Conservation (phyloP, 441 rosid genomes). For the Adansonia rubrostipa region DNA sequence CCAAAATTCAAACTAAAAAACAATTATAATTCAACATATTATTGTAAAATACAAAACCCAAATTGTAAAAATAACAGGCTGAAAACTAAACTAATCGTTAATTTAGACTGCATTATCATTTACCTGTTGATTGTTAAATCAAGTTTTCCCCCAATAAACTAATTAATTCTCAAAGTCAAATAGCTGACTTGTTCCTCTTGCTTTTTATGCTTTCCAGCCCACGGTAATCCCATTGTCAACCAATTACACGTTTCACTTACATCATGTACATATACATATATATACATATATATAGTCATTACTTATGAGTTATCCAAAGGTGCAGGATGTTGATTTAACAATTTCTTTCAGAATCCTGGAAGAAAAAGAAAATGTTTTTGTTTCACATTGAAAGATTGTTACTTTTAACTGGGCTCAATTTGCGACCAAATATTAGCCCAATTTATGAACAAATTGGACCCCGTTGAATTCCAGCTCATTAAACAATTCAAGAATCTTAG, state of each 20-base stretch:
- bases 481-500: not conserved
- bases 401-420: not conserved
- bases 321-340: too few relatives aligned
- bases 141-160: not conserved
- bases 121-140: not conserved
- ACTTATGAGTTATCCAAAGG: too few relatives aligned
- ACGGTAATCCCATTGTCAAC: not conserved
- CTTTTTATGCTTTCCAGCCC: not conserved
- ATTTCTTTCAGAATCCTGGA: too few relatives aligned
- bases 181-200: not conserved
- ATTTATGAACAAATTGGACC: not conserved
- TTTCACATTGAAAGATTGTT: too few relatives aligned
- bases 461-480: not conserved
- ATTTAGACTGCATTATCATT: not conserved
- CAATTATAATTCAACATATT: too few relatives aligned
- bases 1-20: too few relatives aligned
- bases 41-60: too few relatives aligned
- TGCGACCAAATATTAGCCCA: not conserved
- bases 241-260: not conserved
- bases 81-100: not conserved
- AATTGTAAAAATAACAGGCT: not conserved
- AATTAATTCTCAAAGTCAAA: slow-evolving; percentile 1
- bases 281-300: not conserved
- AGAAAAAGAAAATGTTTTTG: too few relatives aligned
- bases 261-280: not conserved